Evolutionary conservation across 2,329 filamentous ascomycete genomes (phyloP).

Genomic region (Tolypocladium nubicola): DNA sequence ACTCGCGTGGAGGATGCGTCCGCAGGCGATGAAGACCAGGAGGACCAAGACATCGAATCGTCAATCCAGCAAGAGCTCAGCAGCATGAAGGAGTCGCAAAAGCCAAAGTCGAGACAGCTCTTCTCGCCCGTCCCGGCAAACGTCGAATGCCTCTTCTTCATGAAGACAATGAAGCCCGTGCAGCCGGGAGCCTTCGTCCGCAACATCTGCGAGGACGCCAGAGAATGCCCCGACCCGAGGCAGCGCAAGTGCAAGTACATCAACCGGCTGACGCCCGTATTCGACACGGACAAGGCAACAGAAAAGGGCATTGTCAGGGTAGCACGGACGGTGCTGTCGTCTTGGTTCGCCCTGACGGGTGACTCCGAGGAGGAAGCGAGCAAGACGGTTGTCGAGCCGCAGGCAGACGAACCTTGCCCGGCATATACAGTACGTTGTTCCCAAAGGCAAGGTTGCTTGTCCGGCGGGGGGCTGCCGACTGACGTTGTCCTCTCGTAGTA

Average conservation of each 20-base stretch:
- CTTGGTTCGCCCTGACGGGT: slow-evolving; percentile 45
- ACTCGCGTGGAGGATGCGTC: slow-evolving; percentile 20
- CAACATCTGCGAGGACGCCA: slow-evolving; percentile 45
- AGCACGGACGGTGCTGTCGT: slow-evolving; percentile 49
- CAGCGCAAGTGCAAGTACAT: slow-evolving; percentile 44
- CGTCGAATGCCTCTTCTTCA: slow-evolving; percentile 54
- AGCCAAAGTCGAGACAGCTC: slow-evolving; percentile 30
- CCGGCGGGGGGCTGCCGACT: background rate
- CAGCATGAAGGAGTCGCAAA: slow-evolving; percentile 37
- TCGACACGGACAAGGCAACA: slow-evolving; percentile 51
- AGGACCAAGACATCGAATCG: slow-evolving; percentile 57
- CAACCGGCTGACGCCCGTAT: slow-evolving; percentile 45
- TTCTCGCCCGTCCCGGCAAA: slow-evolving; percentile 44
- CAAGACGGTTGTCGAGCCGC: slow-evolving; percentile 3
- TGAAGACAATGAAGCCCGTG: slow-evolving; percentile 44
- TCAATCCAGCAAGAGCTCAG: slow-evolving; percentile 64
- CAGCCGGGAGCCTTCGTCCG: slow-evolving; percentile 44
- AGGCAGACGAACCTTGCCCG: slow-evolving; percentile 6
- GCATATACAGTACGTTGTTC: slow-evolving; percentile 30
- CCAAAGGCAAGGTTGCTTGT: too few species aligned
- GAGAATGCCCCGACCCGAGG: slow-evolving; percentile 26
- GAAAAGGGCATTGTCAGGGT: slow-evolving; percentile 57
- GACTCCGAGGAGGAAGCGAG: slow-evolving; percentile 8
- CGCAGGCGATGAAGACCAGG: slow-evolving; percentile 30
- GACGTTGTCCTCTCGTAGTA: slow-evolving; percentile 40